Evolutionary conservation across 805 yeast genomes (phyloP).

Genomic region (Sungouiozyma ichnusensis): DNA sequence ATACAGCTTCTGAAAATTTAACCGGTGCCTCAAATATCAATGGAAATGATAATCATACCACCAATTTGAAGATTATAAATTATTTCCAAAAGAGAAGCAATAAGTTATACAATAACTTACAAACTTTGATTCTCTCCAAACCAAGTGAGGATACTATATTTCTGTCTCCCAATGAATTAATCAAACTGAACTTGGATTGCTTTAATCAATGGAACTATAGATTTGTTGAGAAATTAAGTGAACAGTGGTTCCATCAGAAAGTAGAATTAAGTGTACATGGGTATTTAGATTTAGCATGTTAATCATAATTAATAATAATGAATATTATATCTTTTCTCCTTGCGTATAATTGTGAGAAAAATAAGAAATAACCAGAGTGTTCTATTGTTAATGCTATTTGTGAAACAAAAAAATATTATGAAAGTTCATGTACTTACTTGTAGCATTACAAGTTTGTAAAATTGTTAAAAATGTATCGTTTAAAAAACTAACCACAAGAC

Average conservation of each 20-base stretch:
- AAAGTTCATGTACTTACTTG: neutral
- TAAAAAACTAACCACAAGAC: slow-evolving; percentile 36
- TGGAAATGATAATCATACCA: slow-evolving; percentile 7
- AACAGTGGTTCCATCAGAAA: slow-evolving; percentile 16
- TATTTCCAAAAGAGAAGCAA: slow-evolving; percentile 15
- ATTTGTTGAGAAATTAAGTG: slow-evolving; percentile 15
- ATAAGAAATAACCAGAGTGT: neutral
- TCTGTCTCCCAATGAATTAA: slow-evolving; percentile 14
- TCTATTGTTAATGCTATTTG: neutral
- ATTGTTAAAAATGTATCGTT: neutral
- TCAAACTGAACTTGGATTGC: slow-evolving; percentile 22
- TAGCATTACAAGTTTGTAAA: neutral
- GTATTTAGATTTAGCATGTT: slow-evolving; percentile 3
- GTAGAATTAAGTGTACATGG: slow-evolving; percentile 4
- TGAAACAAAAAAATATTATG: neutral
- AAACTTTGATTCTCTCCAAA: slow-evolving; percentile 9
- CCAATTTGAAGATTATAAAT: slow-evolving; percentile 4
- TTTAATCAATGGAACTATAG: slow-evolving; percentile 24
- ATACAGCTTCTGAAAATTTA: slow-evolving; percentile 1
- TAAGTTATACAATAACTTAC: slow-evolving; percentile 9
- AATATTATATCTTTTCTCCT: too few species aligned
- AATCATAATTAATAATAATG: too few species aligned
- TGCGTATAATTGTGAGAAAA: too few species aligned
- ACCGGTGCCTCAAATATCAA: neutral
- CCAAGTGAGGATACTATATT: slow-evolving; percentile 7